Conservation (phyloP, 106 monocot genomes). For the Platanthera guangdongensis region DNA sequence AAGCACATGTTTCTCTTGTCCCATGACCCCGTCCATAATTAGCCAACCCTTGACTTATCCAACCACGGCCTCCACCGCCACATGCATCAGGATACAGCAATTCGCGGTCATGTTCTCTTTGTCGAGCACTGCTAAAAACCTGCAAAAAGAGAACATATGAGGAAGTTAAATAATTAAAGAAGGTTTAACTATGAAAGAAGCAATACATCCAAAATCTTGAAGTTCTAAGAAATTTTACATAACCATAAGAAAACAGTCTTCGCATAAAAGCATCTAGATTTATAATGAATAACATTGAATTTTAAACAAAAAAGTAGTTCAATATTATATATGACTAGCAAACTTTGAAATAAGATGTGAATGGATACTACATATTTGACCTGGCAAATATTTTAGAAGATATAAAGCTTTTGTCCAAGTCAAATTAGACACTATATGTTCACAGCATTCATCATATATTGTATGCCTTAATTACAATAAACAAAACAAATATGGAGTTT, state of each 20-base stretch:
- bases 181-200: neutral
- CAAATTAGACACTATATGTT: too few species aligned
- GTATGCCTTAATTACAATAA: neutral
- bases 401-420: neutral
- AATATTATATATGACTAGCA: neutral
- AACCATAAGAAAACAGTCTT: neutral
- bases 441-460: neutral
- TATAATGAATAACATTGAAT: neutral
- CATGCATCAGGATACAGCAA: conserved; percentile 96
- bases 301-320: conserved; percentile 1
- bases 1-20: conserved; percentile 82
- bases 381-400: neutral
- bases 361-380: neutral
- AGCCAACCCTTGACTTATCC: conserved; percentile 90
- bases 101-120: conserved; percentile 86
- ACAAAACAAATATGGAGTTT: neutral
- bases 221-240: neutral
- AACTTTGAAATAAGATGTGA: neutral
- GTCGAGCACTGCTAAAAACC: conserved; percentile 86
- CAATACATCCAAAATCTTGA: neutral
- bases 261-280: neutral
- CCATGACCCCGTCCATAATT: conserved; percentile 79
- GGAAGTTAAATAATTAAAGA: neutral
- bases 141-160: conserved; percentile 11
- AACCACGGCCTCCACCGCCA: conserved; percentile 90